Base-by-base conservation (phyloP, 192 early-diverging fungal species). In the Backusella luteola region DNA sequence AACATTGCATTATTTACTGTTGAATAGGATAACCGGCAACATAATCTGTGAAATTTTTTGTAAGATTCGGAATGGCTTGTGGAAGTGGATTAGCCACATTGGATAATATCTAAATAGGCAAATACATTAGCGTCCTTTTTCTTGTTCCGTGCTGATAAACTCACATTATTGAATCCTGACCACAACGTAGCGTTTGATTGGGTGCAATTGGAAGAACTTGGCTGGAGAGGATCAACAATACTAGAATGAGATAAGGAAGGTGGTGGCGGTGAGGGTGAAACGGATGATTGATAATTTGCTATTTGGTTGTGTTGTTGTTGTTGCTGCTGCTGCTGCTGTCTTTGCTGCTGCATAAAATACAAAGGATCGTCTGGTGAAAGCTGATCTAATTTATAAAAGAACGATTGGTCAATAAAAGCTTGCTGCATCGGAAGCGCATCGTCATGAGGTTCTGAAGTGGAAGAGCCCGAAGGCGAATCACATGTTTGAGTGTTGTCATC, bases 21-120 rank as follows among this genome's bases (percentile, higher is more conserved):
- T 75, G 66, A 4, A 46, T 67, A 26, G 78, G 73, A 26, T 76
- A 75, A 34, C 66, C 29, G 34, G 73, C 56, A 19, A 77, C 34
- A 70, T 81, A 77, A 26, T 81, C 80, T 32, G 80, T 81, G 23
- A 81, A 81, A 66, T 81, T 81, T 44, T 67, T 72, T 1, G 80
- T 73, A 4, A 81, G 44, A 12, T 72, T 77, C 15, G 80, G 80
- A n/a, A 81, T 81, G 26, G 79, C 74, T 42, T 80, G 79, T n/a
- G 79, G 79, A 67, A 80, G 76, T 44, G 79, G 79, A 42, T 80
- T 80, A 35, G 77, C 71, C 23, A 68, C 66, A 53, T 79, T 74
- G 34, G 73, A 53, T 23, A 80, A 36, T 19, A 79, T 75, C 78
- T 79, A 73, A 38, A 17, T 56, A 49, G 34, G n/a, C 7, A 77